phyloP scores from a whole-genome alignment of 2,329 filamentous ascomycete genomes.

The Stachybotrys chlorohalonatus region DNA sequence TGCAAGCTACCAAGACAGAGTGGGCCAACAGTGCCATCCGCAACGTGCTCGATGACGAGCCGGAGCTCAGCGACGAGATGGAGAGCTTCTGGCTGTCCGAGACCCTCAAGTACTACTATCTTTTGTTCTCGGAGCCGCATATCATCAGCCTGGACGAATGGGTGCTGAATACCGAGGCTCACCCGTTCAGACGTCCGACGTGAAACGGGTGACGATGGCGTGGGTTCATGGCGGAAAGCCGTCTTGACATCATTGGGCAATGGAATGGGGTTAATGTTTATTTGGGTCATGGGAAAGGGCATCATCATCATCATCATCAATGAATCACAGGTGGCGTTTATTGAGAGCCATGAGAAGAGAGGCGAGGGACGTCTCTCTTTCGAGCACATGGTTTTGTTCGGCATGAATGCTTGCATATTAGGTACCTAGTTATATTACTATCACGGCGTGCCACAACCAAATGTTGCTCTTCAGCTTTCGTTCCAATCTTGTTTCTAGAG shows the following conservation, averaged over 20 bases:
- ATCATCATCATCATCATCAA: background rate
- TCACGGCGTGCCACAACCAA: no score
- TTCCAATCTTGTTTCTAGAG: no score
- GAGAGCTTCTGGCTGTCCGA: slow-evolving; percentile 89
- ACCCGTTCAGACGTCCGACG: slow-evolving; percentile 42
- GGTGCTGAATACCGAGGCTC: slow-evolving; percentile 57
- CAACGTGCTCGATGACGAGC: slow-evolving; percentile 43
- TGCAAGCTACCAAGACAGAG: slow-evolving; percentile 55
- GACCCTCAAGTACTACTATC: slow-evolving; percentile 86
- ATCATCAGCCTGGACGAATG: slow-evolving; percentile 60
- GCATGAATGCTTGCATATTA: no score
- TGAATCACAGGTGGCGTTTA: no score
- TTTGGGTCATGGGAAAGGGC: background rate
- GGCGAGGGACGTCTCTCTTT: no score
- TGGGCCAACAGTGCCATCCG: slow-evolving; percentile 62
- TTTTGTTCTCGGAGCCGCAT: slow-evolving; percentile 63
- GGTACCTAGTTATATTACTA: no score
- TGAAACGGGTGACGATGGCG: slow-evolving; percentile 4
- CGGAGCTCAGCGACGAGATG: slow-evolving; percentile 53
- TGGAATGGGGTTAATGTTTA: no score
- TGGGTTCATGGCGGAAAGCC: no score
- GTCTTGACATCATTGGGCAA: no score
- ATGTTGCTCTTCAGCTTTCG: no score
- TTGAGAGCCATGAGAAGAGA: no score
- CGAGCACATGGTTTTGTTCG: no score